Evolutionary conservation across 2,329 filamentous ascomycete genomes (phyloP), one percentile per base, ranked within the genome.

Genomic region (Incumbomyces delicatus): DNA sequence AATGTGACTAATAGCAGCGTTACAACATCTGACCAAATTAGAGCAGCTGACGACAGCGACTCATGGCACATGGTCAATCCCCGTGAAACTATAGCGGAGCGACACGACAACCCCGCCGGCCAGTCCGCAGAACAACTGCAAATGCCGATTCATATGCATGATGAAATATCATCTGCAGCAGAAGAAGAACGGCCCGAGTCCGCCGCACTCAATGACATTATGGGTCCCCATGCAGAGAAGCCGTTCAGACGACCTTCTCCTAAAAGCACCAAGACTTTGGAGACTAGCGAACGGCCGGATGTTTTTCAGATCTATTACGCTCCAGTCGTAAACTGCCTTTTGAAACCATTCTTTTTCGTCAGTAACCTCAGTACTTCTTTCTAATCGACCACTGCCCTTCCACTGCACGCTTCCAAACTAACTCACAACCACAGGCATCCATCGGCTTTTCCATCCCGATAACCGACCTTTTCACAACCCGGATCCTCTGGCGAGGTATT

Each of bases 361-460:
- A 29, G 39, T 77, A 27, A 5, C 18, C 6, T 16, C 36, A 8
- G 58, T 62, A 74, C 58, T 7, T 41, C 20, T n/a, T 10, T 29
- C 5, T 20, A 8, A 14, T 8, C 35, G n/a, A 41, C 11, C 2
- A n/a, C 14, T 13, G 32, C 27, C n/a, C 22, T 32, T n/a, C 27
- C 29, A n/a, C 30, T 35, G 32, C 22, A 33, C 31, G 12, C 17
- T 31, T 41, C 12, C 11, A 13, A n/a, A n/a, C 20, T 30, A 12
- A 65, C 22, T 8, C 8, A 8, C 22, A 27, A 27, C 22, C 22
- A 62, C 60, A 41, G 39, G 40, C 74, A 2, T 78, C 75, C 0
- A 83, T 90, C 31, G 85, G 85, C 0, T 89, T 90, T 59, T 81
- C 85, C 0, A 84, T 92, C 1, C 85, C 85, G 0, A 81, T 90